These are phyloP conservation scores for Thielaviopsis euricoi DNA, from an alignment of 2,329 filamentous ascomycete genomes.

Conservation along the genomic window DNA sequence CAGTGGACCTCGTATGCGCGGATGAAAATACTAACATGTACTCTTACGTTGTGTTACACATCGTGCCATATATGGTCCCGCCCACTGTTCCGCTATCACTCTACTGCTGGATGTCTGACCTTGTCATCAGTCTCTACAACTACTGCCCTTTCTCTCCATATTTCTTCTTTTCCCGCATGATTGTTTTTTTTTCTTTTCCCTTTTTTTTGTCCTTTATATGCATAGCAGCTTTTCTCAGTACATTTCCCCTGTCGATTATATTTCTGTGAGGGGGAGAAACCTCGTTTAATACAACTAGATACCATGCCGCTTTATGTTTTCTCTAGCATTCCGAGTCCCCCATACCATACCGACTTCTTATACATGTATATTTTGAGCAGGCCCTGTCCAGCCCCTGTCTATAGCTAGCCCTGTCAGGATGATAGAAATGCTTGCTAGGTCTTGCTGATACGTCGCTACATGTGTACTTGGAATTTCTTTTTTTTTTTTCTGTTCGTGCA, in stretches of 20 bases:
- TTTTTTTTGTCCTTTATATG: neutral
- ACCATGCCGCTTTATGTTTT: neutral
- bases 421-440: too few relatives aligned
- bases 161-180: neutral
- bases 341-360: too few relatives aligned
- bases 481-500: too few relatives aligned
- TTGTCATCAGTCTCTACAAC: neutral
- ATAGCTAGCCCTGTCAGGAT: too few relatives aligned
- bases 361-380: too few relatives aligned
- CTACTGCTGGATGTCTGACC: too few relatives aligned
- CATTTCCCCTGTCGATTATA: neutral
- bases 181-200: neutral
- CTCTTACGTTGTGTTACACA: neutral
- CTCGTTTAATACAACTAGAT: neutral
- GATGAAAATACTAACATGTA: conserved; percentile 12
- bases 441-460: too few relatives aligned
- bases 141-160: neutral
- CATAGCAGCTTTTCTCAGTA: neutral
- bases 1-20: conserved; percentile 25
- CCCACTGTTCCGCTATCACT: too few relatives aligned
- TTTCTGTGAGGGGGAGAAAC: neutral
- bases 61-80: too few relatives aligned
- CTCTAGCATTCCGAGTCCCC: neutral
- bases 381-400: too few relatives aligned
- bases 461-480: too few relatives aligned